Conservation (phyloP, 2,329 filamentous ascomycete species). For the Claviceps capensis region DNA sequence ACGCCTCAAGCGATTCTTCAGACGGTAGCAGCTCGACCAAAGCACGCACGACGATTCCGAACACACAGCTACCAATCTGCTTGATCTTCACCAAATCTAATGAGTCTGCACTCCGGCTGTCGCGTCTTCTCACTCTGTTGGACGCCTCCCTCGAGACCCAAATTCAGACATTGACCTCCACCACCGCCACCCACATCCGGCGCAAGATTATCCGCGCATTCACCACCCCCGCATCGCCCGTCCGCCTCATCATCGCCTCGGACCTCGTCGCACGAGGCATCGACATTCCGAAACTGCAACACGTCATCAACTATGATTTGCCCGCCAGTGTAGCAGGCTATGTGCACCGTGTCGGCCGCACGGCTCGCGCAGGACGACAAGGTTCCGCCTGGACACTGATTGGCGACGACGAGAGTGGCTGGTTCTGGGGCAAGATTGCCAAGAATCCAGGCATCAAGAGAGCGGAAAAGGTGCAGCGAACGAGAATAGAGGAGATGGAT, state of each 20-base stretch:
- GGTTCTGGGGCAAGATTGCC: slow-evolving; percentile 83
- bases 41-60: slow-evolving; percentile 2
- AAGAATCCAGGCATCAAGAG: slow-evolving; percentile 36
- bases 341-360: slow-evolving; percentile 83
- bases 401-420: slow-evolving; percentile 66
- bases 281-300: slow-evolving; percentile 63
- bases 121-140: slow-evolving; percentile 60
- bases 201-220: slow-evolving; percentile 57
- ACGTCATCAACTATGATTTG: slow-evolving; percentile 90
- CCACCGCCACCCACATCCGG: slow-evolving; percentile 57
- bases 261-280: slow-evolving; percentile 89
- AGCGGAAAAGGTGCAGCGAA: slow-evolving; percentile 31
- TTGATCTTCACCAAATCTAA: slow-evolving; percentile 88
- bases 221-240: slow-evolving; percentile 46
- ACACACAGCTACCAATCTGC: slow-evolving; percentile 28
- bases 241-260: slow-evolving; percentile 73
- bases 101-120: slow-evolving; percentile 75
- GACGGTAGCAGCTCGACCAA: neutral
- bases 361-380: slow-evolving; percentile 62
- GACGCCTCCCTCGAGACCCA: slow-evolving; percentile 40
- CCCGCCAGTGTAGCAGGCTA: slow-evolving; percentile 71
- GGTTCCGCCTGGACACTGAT: slow-evolving; percentile 82
- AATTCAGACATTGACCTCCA: slow-evolving; percentile 63
- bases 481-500: slow-evolving; percentile 32
- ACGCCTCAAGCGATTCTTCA: slow-evolving; percentile 16